phyloP scores from a whole-genome alignment of 2,329 filamentous ascomycete genomes.

The Rhynchosporium graminicola region DNA sequence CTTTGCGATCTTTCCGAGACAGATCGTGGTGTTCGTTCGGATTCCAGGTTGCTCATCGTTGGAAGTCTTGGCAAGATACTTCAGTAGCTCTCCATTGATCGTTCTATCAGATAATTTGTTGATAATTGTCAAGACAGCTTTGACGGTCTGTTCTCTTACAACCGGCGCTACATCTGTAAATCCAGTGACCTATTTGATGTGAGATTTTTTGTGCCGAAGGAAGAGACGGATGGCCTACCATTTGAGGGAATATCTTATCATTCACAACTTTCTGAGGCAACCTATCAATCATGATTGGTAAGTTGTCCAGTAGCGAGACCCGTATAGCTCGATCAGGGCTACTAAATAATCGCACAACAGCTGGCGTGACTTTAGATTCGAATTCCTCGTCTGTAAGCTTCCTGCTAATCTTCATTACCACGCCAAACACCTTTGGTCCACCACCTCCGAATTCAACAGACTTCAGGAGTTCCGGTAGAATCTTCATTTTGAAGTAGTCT shows the following conservation, averaged over 20 bases:
- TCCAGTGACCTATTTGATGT: slow-evolving; percentile 68
- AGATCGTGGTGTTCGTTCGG: slow-evolving; percentile 96
- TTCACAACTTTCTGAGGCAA: slow-evolving; percentile 86
- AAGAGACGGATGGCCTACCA: slow-evolving; percentile 55
- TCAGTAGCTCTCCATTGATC: slow-evolving; percentile 89
- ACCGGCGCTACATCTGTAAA: slow-evolving; percentile 91
- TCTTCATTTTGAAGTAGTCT: slow-evolving; percentile 97
- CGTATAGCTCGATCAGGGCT: slow-evolving; percentile 91
- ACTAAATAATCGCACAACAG: slow-evolving; percentile 81
- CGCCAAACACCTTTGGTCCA: slow-evolving; percentile 83
- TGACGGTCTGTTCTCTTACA: slow-evolving; percentile 93
- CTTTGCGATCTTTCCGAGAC: slow-evolving; percentile 91
- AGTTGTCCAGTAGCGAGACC: slow-evolving; percentile 84
- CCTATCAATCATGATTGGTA: slow-evolving; percentile 89
- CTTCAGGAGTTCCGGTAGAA: slow-evolving; percentile 93
- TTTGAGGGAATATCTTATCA: slow-evolving; percentile 93
- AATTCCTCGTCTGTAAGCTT: slow-evolving; percentile 92
- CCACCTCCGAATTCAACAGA: slow-evolving; percentile 98
- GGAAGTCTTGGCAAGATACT: slow-evolving; percentile 89
- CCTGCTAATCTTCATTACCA: slow-evolving; percentile 86
- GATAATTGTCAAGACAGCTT: slow-evolving; percentile 86
- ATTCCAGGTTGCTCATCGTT: slow-evolving; percentile 98
- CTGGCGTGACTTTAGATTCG: slow-evolving; percentile 78
- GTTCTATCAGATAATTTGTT: slow-evolving; percentile 87
- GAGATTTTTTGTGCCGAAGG: background rate